Evolutionary conservation across 208 protist genomes (phyloP), one percentile per base, ranked within the genome.

Genomic region (Trypanosoma melophagium): DNA sequence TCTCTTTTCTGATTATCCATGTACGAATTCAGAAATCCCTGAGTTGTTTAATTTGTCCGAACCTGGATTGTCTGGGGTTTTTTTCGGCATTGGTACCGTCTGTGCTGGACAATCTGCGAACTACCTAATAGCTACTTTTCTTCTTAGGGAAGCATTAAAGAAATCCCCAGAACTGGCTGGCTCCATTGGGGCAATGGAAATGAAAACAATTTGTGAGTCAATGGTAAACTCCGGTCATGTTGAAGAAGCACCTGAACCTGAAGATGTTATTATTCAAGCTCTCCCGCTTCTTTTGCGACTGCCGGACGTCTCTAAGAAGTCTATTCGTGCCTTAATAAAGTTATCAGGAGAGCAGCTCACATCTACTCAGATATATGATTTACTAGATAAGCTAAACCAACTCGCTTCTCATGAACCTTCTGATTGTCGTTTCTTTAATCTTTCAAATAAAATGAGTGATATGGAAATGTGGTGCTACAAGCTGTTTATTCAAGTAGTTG

Each of bases 401-500:
- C 62, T 62, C 14, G n/a, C 60, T 21, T 42, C 50, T 40, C 44
- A 49, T 21, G 52, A 57, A 13, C 49, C 52, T 22, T 60, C 35
- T 22, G 13, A 67, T 42, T 19, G 60, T 54, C 28, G 31, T 53
- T 69, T 60, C 56, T 75, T 75, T 60, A 28, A 21, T n/a, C 21
- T 75, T 56, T 58, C 60, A 54, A 53, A 49, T 53, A 40, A 16
- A 21, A 21, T 64, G 49, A 42, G 42, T 52, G 50, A 63, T 22
- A 14, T 57, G 38, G 56, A 41, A 52, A 12, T 69, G n/a, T 69
- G 62, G 61, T 75, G 69, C 41, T 75, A 75, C 56, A 47, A 40
- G 8, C 28, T 68, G 7, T 75, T 75, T 60, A 45, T 64, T n/a
- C 22, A 22, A 59, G 24, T 62, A 17, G 47, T 28, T 35, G 8